Percentiles rank a stretch among this genome's conserved stretches.
phyloP scores from a whole-genome alignment of 306 rosid genomes.

The Quercus mongolica region DNA sequence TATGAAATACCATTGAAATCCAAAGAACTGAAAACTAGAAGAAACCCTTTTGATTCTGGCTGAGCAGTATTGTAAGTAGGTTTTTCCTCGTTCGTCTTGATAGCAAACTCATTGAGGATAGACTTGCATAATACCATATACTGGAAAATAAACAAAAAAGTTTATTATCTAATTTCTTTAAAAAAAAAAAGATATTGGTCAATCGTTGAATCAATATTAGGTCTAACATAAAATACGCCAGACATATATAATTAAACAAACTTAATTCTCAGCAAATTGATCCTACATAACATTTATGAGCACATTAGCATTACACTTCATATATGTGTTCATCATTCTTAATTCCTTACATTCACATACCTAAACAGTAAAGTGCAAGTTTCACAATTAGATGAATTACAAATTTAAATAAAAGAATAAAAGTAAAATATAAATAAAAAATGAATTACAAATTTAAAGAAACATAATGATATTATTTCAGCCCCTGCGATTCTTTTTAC shows the following conservation, averaged over 20 bases:
- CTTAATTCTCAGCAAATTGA: too few relatives aligned
- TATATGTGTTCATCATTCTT: neutral
- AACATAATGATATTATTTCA: too few relatives aligned
- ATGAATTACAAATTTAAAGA: too few relatives aligned
- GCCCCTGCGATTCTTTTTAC: too few relatives aligned
- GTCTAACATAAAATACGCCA: too few relatives aligned
- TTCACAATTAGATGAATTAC: too few relatives aligned
- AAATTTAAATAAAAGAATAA: too few relatives aligned
- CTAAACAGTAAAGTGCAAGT: too few relatives aligned
- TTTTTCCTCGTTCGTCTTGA: slow-evolving; percentile 33
- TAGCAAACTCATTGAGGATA: slow-evolving; percentile 48
- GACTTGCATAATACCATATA: slow-evolving; percentile 38
- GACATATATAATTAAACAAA: too few relatives aligned
- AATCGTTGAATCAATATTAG: too few relatives aligned
- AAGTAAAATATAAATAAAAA: too few relatives aligned
- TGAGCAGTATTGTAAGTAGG: slow-evolving; percentile 37
- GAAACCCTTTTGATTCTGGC: neutral
- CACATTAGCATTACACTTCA: neutral
- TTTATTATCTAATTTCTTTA: neutral
- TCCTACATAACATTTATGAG: neutral
- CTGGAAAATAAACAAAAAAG: slow-evolving; percentile 22
- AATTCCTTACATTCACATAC: neutral
- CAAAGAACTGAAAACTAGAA: slow-evolving; percentile 39
- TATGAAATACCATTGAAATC: slow-evolving; percentile 33
- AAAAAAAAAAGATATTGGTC: neutral